A percentile compares a stretch with the other conserved stretches of the same genome.
phyloP scores from a whole-genome alignment of 148 eudicot species.

The Vaccinium myrtillus region DNA sequence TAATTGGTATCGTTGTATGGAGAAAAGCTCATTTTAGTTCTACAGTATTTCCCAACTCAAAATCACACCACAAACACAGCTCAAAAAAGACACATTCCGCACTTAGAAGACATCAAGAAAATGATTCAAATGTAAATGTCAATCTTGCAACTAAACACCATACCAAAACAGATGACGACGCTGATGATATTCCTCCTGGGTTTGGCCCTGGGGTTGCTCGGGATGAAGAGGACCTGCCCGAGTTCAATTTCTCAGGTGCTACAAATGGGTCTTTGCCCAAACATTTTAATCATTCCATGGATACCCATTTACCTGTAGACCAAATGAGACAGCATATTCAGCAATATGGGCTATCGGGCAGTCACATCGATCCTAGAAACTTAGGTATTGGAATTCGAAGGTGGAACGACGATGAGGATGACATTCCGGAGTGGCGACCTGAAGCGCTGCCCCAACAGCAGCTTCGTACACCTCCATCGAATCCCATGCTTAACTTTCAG shows the following conservation, averaged over 20 bases:
- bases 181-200: constrained; percentile 86
- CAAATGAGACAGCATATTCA: constrained; percentile 1
- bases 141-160: constrained; percentile 30
- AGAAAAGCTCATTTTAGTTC: constrained; percentile 64
- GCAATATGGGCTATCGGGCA: constrained; percentile 71
- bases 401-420: constrained; percentile 89
- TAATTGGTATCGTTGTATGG: constrained; percentile 95
- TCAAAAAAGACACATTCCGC: constrained; percentile 46
- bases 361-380: neutral
- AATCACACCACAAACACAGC: constrained; percentile 49
- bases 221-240: constrained; percentile 94
- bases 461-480: neutral
- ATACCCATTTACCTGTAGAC: constrained; percentile 45
- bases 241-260: constrained; percentile 66
- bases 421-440: constrained; percentile 90
- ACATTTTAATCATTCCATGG: constrained; percentile 20
- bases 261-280: constrained; percentile 22
- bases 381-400: constrained; percentile 31
- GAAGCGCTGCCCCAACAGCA: constrained; percentile 24
- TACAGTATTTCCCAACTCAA: constrained; percentile 53
- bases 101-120: constrained; percentile 39
- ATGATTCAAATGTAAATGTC: constrained; percentile 32
- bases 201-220: constrained; percentile 59
- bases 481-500: constrained; percentile 8
- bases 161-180: constrained; percentile 24